Percentiles rank a stretch among this genome's conserved stretches.
phyloP scores from a whole-genome alignment of 164 flowering plant genomes.

The Nymphaea colorata region DNA sequence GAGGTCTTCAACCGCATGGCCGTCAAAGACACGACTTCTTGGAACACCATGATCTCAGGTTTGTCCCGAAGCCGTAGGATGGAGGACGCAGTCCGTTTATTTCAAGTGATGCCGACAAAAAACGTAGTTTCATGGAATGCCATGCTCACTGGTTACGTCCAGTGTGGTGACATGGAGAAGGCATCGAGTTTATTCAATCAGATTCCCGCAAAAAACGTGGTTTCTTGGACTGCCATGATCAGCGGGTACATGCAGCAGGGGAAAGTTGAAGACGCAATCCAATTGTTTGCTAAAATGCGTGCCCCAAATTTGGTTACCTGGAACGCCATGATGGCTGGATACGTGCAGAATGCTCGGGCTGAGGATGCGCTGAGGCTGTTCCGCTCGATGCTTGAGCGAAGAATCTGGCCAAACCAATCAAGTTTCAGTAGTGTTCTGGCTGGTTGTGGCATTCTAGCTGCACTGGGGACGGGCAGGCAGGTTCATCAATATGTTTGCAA shows the following conservation, averaged over 20 bases:
- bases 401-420: conserved; percentile 11
- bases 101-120: conserved; percentile 16
- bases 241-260: conserved; percentile 10
- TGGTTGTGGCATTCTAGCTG: conserved; percentile 18
- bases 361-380: conserved; percentile 19
- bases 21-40: conserved; percentile 14
- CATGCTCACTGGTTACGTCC: conserved; percentile 11
- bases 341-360: conserved; percentile 13
- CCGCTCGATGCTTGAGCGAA: conserved; percentile 9
- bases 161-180: conserved; percentile 6
- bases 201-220: conserved; percentile 4
- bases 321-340: conserved; percentile 25
- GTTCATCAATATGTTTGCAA: conserved; percentile 15
- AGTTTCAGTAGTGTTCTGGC: conserved; percentile 16
- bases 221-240: conserved; percentile 15
- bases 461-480: conserved; percentile 18
- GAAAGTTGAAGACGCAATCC: conserved; percentile 5
- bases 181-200: conserved; percentile 13
- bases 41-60: conserved; percentile 23
- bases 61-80: conserved; percentile 11
- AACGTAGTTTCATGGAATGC: conserved; percentile 23
- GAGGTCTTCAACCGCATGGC: conserved; percentile 13
- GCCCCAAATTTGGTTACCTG: conserved; percentile 11
- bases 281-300: conserved; percentile 9
- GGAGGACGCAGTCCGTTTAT: conserved; percentile 13